Percentiles rank a stretch among this genome's conserved stretches.
Conservation (phyloP, 1,284 basidiomycete genomes). For the Phaffia rhodozyma region DNA sequence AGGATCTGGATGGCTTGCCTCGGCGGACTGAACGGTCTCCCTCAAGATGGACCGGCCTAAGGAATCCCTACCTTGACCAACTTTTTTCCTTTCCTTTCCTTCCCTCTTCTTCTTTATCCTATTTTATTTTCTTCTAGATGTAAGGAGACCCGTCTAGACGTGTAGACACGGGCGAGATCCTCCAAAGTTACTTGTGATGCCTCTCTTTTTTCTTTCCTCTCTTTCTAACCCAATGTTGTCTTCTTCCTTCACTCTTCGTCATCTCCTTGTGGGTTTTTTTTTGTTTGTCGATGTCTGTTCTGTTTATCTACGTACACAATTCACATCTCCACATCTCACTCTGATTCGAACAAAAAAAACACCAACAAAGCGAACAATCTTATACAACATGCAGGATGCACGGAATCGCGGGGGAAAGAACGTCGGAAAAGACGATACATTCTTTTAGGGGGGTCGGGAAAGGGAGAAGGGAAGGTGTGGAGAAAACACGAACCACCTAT, state of each 20-base stretch:
- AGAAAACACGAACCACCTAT: too few species aligned
- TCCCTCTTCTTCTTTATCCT: neutral
- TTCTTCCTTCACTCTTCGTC: neutral
- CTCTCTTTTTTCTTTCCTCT: neutral
- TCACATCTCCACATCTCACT: neutral
- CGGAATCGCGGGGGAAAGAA: too few species aligned
- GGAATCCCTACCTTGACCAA: neutral
- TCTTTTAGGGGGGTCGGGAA: too few species aligned
- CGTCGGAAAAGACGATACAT: too few species aligned
- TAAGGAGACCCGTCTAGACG: too few species aligned
- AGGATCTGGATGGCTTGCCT: conserved; percentile 61
- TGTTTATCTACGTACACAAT: neutral
- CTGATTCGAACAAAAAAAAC: too few species aligned
- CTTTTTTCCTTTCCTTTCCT: neutral
- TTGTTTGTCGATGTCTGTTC: neutral
- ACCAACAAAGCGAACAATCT: too few species aligned
- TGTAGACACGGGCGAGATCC: too few species aligned
- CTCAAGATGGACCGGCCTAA: neutral
- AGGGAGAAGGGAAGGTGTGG: too few species aligned
- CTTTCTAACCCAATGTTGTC: neutral
- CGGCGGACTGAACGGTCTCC: neutral
- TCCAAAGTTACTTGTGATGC: too few species aligned
- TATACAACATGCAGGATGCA: too few species aligned
- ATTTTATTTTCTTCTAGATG: conserved; percentile 13
- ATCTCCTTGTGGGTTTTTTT: too few species aligned